Evolutionary conservation across 2,329 filamentous ascomycete genomes (phyloP).

Genomic region (Cladophialophora psammophila): DNA sequence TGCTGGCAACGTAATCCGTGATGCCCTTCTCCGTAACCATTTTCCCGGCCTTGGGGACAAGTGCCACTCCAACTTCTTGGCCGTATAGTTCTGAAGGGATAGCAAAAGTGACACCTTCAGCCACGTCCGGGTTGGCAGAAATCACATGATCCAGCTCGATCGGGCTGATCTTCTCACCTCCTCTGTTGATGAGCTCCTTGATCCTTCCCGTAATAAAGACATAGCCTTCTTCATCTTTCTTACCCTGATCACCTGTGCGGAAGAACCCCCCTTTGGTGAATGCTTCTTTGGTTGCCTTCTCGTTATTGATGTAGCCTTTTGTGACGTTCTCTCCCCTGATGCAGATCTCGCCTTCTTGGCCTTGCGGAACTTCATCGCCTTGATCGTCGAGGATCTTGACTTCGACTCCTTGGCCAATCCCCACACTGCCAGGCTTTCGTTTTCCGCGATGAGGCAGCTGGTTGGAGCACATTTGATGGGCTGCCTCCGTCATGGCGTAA

Average conservation of each 20-base stretch:
- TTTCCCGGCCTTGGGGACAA: constrained; percentile 74
- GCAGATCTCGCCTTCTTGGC: constrained; percentile 80
- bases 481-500: constrained; percentile 91
- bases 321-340: constrained; percentile 85
- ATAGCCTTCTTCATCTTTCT: constrained; percentile 80
- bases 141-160: constrained; percentile 87
- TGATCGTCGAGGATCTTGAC: constrained; percentile 76
- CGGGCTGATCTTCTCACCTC: constrained; percentile 86
- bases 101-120: constrained; percentile 83
- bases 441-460: constrained; percentile 70
- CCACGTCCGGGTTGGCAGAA: constrained; percentile 73
- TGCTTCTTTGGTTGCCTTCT: constrained; percentile 73
- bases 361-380: constrained; percentile 72
- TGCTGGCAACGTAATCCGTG: constrained; percentile 71
- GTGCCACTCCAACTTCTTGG: constrained; percentile 78
- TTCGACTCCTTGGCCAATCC: constrained; percentile 82
- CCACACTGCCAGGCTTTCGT: constrained; percentile 82
- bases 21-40: constrained; percentile 66
- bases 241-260: constrained; percentile 86
- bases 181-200: constrained; percentile 90
- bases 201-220: constrained; percentile 88
- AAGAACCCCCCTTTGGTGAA: constrained; percentile 82
- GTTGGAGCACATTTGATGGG: constrained; percentile 62
- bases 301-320: constrained; percentile 84
- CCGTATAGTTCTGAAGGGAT: constrained; percentile 83